phyloP scores from a whole-genome alignment of 495 filamentous ascomycete genomes.

The Cercophora newfieldiana region DNA sequence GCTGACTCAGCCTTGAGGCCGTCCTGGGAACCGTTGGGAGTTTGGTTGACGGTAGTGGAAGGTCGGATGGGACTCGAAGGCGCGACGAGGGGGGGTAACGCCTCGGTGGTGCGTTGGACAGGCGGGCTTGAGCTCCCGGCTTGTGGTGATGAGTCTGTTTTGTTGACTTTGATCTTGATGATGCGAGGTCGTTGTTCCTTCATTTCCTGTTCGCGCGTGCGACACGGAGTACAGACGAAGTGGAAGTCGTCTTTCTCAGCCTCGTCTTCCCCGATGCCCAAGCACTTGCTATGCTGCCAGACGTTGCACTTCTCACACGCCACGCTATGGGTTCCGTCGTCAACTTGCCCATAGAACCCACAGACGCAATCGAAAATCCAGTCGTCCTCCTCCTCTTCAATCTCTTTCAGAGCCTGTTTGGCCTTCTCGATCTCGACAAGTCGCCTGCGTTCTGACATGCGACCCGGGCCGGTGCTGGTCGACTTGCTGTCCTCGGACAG shows the following conservation, averaged over 20 bases:
- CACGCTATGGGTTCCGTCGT: constrained; percentile 90
- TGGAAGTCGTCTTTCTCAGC: constrained; percentile 86
- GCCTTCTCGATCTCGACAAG: constrained; percentile 76
- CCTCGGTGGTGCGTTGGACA: not conserved
- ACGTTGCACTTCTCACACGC: constrained; percentile 94
- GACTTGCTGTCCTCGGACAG: constrained; percentile 76
- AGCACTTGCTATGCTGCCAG: constrained; percentile 94
- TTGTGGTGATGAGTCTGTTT: constrained; percentile 42
- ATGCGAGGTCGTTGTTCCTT: constrained; percentile 45
- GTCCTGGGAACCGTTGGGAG: not conserved
- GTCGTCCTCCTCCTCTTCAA: constrained; percentile 73
- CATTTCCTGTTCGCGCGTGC: constrained; percentile 45
- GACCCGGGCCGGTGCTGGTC: constrained; percentile 59
- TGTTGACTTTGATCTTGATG: constrained; percentile 74
- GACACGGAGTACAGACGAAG: constrained; percentile 81
- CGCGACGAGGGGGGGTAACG: constrained; percentile 18
- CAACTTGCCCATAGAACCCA: constrained; percentile 83
- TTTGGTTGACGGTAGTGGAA: constrained; percentile 17
- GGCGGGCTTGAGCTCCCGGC: not conserved
- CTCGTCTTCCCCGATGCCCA: constrained; percentile 72
- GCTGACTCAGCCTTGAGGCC: constrained; percentile 5
- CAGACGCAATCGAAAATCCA: constrained; percentile 97
- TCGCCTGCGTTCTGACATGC: constrained; percentile 75
- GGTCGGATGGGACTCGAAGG: constrained; percentile 5
- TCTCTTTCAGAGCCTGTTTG: constrained; percentile 68